phyloP scores from a whole-genome alignment of 2,329 filamentous ascomycete genomes.

The Colletotrichum salicis region DNA sequence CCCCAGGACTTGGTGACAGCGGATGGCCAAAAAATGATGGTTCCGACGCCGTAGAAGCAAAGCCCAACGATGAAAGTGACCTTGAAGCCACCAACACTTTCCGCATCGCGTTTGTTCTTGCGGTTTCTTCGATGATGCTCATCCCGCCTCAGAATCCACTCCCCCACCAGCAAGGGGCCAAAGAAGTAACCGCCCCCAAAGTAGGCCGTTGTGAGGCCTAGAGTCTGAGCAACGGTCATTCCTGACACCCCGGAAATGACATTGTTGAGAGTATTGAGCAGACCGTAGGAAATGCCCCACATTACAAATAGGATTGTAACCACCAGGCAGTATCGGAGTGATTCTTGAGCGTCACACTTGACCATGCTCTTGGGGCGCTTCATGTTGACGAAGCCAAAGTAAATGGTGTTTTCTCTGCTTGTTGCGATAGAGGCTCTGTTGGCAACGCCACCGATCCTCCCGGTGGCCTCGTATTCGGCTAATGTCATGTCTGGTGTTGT shows the following conservation, averaged over 20 bases:
- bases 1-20: conserved; percentile 79
- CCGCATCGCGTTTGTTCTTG: conserved; percentile 47
- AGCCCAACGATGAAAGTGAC: conserved; percentile 83
- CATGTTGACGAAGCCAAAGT: conserved; percentile 84
- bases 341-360: conserved; percentile 70
- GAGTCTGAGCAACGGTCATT: conserved; percentile 70
- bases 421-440: conserved; percentile 49
- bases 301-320: conserved; percentile 87
- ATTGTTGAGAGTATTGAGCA: conserved; percentile 83
- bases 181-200: conserved; percentile 77
- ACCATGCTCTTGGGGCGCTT: conserved; percentile 76
- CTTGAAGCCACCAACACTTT: conserved; percentile 75
- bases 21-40: conserved; percentile 88
- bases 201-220: conserved; percentile 77
- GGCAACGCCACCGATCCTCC: conserved; percentile 39
- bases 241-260: conserved; percentile 72
- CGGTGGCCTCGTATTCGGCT: conserved; percentile 27
- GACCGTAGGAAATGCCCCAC: conserved; percentile 91
- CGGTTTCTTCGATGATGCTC: conserved; percentile 62
- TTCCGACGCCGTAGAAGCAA: conserved; percentile 78
- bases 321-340: conserved; percentile 76
- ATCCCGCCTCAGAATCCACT: conserved; percentile 76
- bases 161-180: conserved; percentile 75
- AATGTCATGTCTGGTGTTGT: conserved; percentile 50
- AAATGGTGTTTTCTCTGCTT: conserved; percentile 59